Base-by-base conservation (phyloP, 169 alveolate species). In the Cryptosporidium sp. region DNA sequence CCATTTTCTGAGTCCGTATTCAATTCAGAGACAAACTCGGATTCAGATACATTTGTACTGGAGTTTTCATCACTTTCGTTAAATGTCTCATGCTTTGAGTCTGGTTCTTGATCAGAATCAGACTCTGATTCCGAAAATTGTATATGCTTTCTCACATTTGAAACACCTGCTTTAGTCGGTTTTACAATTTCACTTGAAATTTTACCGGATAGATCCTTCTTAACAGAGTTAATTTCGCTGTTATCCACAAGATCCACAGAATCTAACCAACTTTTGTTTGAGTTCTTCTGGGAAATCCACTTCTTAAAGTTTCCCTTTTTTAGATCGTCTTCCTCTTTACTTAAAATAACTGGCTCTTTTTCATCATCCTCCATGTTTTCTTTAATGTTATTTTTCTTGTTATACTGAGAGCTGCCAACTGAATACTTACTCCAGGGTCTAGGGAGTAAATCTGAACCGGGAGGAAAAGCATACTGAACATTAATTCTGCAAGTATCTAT, bases 401-500 rank as follows among this genome's bases (percentile, higher is more conserved):
- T 91, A 37, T 65, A 84, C 37, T 87, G 92, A 14, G 92, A 55
- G n/a, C 91, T 62, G 7, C 95, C 96, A 26, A 84, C 80, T 18
- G 95, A 62, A 51, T 91, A 73, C 29, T 70, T 92, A 18, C 95
- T 85, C 94, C 95, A 93, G 2, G 96, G 93, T 33, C 94, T 75
- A 33, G 92, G 91, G 5, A 93, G 85, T 8, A 71, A 85, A 5
- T 93, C 94, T 65, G 93, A 95, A 3, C 95, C 95, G 37, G 97
- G 97, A 43, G 96, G 94, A 67, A 91, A 86, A 8, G 98, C 96
- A 74, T 86, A 95, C 65, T 96, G 97, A 8, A 96, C 93, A 26
- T 89, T 62, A 39, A 96, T 93, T 92, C 94, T 93, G 52, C 96
- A 92, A 33, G 98, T 93, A 80, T 95, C 95, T 59, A 96, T 91